Evolutionary conservation across 345 rosid genomes (phyloP).

Genomic region (Dovyalis caffra): DNA sequence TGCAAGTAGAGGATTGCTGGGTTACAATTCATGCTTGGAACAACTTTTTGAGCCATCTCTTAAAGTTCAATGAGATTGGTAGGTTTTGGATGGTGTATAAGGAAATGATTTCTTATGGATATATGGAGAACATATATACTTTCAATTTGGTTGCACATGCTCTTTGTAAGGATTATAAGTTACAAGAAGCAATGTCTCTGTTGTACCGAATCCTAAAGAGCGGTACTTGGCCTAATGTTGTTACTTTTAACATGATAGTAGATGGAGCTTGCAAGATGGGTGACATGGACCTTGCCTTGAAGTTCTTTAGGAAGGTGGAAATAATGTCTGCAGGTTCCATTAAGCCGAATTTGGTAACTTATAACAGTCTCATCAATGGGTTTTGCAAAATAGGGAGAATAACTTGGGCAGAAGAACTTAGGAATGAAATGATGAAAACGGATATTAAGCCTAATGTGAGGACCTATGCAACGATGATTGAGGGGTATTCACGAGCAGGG

Average conservation of each 20-base stretch:
- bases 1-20: constrained; percentile 32
- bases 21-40: constrained; percentile 69
- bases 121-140: constrained; percentile 59
- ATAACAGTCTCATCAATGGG: constrained; percentile 42
- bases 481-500: constrained; percentile 17
- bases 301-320: constrained; percentile 47
- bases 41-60: constrained; percentile 57
- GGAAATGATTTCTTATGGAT: constrained; percentile 49
- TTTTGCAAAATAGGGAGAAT: constrained; percentile 16
- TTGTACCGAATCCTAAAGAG: constrained; percentile 59
- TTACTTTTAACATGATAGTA: constrained; percentile 65
- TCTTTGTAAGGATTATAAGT: constrained; percentile 46
- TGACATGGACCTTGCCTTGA: constrained; percentile 41
- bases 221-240: constrained; percentile 53
- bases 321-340: constrained; percentile 40
- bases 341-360: constrained; percentile 55
- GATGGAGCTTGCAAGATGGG: constrained; percentile 48
- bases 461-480: constrained; percentile 24
- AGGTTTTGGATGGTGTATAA: constrained; percentile 54
- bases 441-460: constrained; percentile 13
- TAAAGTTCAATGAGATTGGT: constrained; percentile 49
- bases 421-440: constrained; percentile 13
- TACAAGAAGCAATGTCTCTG: constrained; percentile 48
- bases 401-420: constrained; percentile 12
- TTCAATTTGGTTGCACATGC: constrained; percentile 62